phyloP scores from a whole-genome alignment of 352 stramenopile species.

The Phytophthora tubulina region DNA sequence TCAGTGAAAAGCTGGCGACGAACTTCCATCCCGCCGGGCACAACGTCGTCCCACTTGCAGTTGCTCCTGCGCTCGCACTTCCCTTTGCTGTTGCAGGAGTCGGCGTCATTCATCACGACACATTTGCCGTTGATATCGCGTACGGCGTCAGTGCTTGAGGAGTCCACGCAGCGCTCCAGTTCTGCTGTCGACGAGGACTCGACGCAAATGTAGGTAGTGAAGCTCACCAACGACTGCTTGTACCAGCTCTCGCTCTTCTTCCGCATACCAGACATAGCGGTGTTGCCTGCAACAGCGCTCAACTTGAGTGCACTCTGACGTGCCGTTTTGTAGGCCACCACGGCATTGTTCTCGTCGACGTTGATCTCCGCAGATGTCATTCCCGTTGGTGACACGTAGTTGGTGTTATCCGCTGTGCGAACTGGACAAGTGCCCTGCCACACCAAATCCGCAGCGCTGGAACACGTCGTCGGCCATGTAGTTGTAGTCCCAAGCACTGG shows the following conservation, averaged over 20 bases:
- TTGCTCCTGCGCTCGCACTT: constrained; percentile 80
- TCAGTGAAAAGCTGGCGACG: constrained; percentile 68
- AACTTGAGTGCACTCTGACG: constrained; percentile 76
- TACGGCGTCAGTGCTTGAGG: constrained; percentile 57
- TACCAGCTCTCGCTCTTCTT: constrained; percentile 79
- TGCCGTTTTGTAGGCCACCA: constrained; percentile 74
- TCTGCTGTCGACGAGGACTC: constrained; percentile 54
- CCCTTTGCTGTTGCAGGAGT: constrained; percentile 67
- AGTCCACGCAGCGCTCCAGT: constrained; percentile 68
- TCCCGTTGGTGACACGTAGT: constrained; percentile 64
- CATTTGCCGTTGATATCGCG: constrained; percentile 64
- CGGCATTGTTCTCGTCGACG: constrained; percentile 61
- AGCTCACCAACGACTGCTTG: constrained; percentile 65
- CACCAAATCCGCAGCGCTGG: constrained; percentile 47
- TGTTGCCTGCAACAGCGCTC: constrained; percentile 62
- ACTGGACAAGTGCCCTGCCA: constrained; percentile 71
- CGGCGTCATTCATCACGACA: constrained; percentile 54
- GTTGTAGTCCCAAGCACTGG: constrained; percentile 15
- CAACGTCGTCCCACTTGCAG: constrained; percentile 83
- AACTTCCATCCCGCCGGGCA: constrained; percentile 42
- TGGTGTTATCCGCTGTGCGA: constrained; percentile 62
- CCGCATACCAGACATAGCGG: constrained; percentile 76
- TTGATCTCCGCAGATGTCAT: constrained; percentile 72
- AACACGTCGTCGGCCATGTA: constrained; percentile 57
- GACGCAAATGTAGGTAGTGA: constrained; percentile 80